Conservation (phyloP, 768 basidiomycete genomes). For the Omphalotus guepiniiformis region DNA sequence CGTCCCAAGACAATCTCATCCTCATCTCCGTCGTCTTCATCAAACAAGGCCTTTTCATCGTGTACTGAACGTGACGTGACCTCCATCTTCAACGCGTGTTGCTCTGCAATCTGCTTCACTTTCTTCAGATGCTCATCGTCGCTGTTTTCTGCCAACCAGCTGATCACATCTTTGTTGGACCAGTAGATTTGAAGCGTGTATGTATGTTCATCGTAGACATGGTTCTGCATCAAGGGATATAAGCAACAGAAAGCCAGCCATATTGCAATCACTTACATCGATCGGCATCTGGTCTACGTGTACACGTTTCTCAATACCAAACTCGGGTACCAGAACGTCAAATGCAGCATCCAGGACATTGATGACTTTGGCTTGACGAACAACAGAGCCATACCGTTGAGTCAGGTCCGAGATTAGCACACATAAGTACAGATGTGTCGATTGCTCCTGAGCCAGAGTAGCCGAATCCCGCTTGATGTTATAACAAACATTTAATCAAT, state of each 20-base stretch:
- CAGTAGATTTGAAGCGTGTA: constrained; percentile 94
- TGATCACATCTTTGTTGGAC: constrained; percentile 92
- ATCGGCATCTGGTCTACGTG: constrained; percentile 99
- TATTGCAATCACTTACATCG: constrained; percentile 56
- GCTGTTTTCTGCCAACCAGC: constrained; percentile 91
- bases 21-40: constrained; percentile 80
- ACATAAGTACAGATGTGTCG: constrained; percentile 91
- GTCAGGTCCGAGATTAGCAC: constrained; percentile 93
- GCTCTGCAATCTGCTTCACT: constrained; percentile 89
- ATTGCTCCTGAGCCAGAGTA: constrained; percentile 91
- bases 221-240: constrained; percentile 56
- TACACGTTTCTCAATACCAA: constrained; percentile 98
- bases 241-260: too few species aligned
- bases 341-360: constrained; percentile 97
- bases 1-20: constrained; percentile 81
- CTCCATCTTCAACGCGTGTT: constrained; percentile 89
- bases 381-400: constrained; percentile 89
- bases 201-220: constrained; percentile 93
- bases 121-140: constrained; percentile 96
- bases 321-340: constrained; percentile 93
- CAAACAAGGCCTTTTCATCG: constrained; percentile 85
- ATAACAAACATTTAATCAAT: too few species aligned
- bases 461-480: constrained; percentile 88
- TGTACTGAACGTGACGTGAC: constrained; percentile 80
- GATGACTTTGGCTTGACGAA: constrained; percentile 92